Base-by-base conservation (phyloP, 495 filamentous ascomycete species). In the Aspergillus incahuasiensis region DNA sequence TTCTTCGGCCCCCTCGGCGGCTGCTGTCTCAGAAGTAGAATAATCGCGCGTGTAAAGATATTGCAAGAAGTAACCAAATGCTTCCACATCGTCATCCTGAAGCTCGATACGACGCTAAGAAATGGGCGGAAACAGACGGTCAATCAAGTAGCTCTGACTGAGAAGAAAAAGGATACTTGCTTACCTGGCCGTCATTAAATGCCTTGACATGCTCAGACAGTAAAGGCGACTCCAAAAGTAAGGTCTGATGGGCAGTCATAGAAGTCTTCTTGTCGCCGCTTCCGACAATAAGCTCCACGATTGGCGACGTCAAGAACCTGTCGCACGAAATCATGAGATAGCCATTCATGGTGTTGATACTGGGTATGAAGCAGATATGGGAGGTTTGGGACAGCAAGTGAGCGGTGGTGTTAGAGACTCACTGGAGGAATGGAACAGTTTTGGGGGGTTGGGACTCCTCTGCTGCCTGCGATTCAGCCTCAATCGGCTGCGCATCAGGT, bases 21-120 rank as follows among this genome's bases (percentile, higher is more conserved):
- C 82, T 1, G 89, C 73, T 32, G 73, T 57, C 19, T 72, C 75
- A 16, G 63, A 59, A 5, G 65, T 56, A 49, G 79, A 90, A 78
- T 96, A 96, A 68, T 97, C 89, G 68, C 82, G 83, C 1, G 89
- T 95, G 73, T 97, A 97, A 28, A 95, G 83, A 72, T 86, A 97
- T 74, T 96, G 87, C 62, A 97, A 82, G 64, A 95, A 91, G 72
- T 84, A 91, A 30, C 89, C 85, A 54, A 92, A 86, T 32, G 92
- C 89, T 56, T 91, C 88, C 24, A 94, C 71, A 61, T 92, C 81
- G 57, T 90, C 87, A 58, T 78, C 74, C 0, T 78, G 67, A 32
- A 96, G 85, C 35, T 85, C 71, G 60, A 96, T 84, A 48, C 81
- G 75, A 51, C 83, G 85, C 68, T 82, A 57, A 24, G 15, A 11